phyloP scores from a whole-genome alignment of 371 early-diverging fungal species.

The Apophysomyces sp. region DNA sequence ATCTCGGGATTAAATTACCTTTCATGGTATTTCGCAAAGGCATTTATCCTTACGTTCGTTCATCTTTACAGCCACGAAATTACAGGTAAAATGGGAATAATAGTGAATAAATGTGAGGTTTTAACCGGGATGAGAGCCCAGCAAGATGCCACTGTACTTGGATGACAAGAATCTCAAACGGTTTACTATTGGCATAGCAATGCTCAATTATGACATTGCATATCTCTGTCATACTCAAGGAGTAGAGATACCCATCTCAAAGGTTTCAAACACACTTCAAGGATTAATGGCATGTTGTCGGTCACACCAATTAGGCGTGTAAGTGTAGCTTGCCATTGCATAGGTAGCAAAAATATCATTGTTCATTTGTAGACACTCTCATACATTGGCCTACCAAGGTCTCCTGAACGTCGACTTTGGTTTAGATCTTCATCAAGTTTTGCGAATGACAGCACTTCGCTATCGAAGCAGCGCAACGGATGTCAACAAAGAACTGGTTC shows the following conservation, averaged over 20 bases:
- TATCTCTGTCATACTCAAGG: constrained; percentile 86
- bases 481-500: constrained; percentile 5
- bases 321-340: constrained; percentile 14
- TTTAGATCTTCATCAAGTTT: constrained; percentile 38
- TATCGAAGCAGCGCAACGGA: constrained; percentile 12
- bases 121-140: constrained; percentile 12
- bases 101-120: constrained; percentile 7
- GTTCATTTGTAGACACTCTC: constrained; percentile 32
- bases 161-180: constrained; percentile 51
- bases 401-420: constrained; percentile 30
- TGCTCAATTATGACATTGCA: constrained; percentile 85
- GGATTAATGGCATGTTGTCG: constrained; percentile 72
- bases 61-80: constrained; percentile 16
- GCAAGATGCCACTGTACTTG: constrained; percentile 67
- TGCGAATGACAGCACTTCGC: constrained; percentile 32
- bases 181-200: constrained; percentile 74
- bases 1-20: constrained; percentile 77
- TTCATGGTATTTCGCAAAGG: constrained; percentile 61
- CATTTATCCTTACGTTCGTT: constrained; percentile 47
- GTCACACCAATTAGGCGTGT: constrained; percentile 64
- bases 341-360: not conserved
- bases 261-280: constrained; percentile 68
- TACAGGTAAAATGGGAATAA: constrained; percentile 1
- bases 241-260: constrained; percentile 61
- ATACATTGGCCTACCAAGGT: constrained; percentile 26